Evolutionary conservation across 805 yeast species (phyloP), one percentile per base, ranked within the genome.

Genomic region (Lachancea dasiensis): DNA sequence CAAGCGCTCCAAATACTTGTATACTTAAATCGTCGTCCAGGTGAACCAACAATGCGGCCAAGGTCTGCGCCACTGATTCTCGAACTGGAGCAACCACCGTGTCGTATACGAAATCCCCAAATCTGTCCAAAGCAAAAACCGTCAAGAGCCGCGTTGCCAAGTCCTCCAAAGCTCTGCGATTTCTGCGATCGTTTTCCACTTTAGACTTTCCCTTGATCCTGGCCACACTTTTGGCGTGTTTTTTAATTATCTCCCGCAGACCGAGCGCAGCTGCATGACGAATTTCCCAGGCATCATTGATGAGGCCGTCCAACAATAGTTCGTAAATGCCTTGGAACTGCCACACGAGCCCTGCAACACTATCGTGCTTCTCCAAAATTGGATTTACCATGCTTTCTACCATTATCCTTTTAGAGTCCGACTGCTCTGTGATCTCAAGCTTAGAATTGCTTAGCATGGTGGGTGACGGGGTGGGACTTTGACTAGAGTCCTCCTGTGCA

Each of bases 81-180:
- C 98, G 69, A 4, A 92, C 97, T 1, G 99, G 99, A 0, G 97
- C 97, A 26, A 92, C 95, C 10, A 92, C 99, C 5, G 95, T 94
- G 56, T 92, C 99, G 29, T 95, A 81, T 22, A 92, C 95, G 60
- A 85, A 92, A 65, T 92, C 99, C 32, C 97, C 97, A 63, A 92
- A 92, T 50, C 97, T 66, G 63, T 92, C 99, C 37, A 92, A 67
- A 3, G 97, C 90, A 60, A 92, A 86, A 9, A 92, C 67, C 5
- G 95, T 82, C 52, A 95, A 70, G 31, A 92, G 56, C 44, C 97
- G 71, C 14, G 92, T 86, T 3, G 94, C 81, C 40, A 90, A 68
- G 61, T 92, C 97, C 58, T 92, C 95, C 24, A 92, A 66, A 38
- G 89, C 82, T 31, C 69, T 72, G 13, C 67, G 62, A 53, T 90